Base-by-base conservation (phyloP, 345 rosid species). In the Brassica rapa region DNA sequence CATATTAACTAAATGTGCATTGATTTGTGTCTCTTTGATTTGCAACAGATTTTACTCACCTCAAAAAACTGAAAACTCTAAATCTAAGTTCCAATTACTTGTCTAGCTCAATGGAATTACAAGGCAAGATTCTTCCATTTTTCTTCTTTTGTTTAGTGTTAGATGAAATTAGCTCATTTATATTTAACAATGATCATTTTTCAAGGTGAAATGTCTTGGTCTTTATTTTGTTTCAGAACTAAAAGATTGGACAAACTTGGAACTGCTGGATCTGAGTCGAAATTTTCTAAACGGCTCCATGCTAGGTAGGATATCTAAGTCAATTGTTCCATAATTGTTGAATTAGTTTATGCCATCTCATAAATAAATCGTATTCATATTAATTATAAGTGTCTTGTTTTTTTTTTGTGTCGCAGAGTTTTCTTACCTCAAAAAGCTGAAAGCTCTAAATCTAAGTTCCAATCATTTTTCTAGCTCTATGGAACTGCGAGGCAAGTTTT, bases 361-460 rank as follows among this genome's bases (percentile, higher is more conserved):
- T 30, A 62, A 10, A 30, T 56, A 3, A 56, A 8, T 2, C 25
- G 3, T 21, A 8, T 3, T 8, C 6, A 56, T 69, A 30, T 16
- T 15, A 16, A 53, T n/a, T 19, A 14, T 1, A 9, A 2, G 23
- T 2, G 1, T 61, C 49, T 19, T 8, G 11, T 12, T 12, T 1
- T 62, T 1, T 62, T 35, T 4, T 5, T 7, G 4, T n/a, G 15
- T 3, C 3, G 29, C n/a, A 66, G 66, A 55, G 12, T 55, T 66
- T 0, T 3, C 30, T 30, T 15, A 25, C 14, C 4, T 78, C n/a
- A 23, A 25, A 12, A 66, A 27, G n/a, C 69, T 78, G 5, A 57
- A 57, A 39, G 64, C 72, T 43, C 68, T 80, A 6, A 72, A 71
- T 76, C 16, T 68, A 30, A 62, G 66, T 62, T 7, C 12, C 41